Evolutionary conservation across 345 rosid genomes (phyloP).

Genomic region (Erodium maritimum): DNA sequence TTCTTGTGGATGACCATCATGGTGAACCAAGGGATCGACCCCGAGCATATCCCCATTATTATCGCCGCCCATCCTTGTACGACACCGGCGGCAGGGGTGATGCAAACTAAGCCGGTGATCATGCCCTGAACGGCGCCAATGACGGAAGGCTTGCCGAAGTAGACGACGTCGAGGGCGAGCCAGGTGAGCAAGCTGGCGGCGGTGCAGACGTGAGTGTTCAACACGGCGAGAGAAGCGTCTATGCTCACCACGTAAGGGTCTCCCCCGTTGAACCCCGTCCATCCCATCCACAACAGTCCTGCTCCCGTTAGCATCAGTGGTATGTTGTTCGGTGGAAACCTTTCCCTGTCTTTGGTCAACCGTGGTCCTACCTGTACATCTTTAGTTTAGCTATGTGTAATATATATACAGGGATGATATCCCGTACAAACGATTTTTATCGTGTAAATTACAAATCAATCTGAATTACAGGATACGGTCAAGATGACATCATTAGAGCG

Average conservation of each 20-base stretch:
- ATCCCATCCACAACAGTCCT: constrained; percentile 64
- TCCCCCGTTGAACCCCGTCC: constrained; percentile 69
- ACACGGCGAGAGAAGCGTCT: constrained; percentile 53
- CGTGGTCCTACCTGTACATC: constrained; percentile 49
- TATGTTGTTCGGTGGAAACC: constrained; percentile 58
- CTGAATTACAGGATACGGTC: too few relatives aligned
- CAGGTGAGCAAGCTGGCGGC: constrained; percentile 57
- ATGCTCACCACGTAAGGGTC: constrained; percentile 37
- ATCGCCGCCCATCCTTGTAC: constrained; percentile 75
- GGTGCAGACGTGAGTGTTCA: constrained; percentile 67
- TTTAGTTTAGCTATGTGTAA: too few relatives aligned
- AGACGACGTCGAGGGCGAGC: constrained; percentile 53
- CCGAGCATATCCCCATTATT: constrained; percentile 47
- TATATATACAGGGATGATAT: too few relatives aligned
- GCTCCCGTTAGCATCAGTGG: constrained; percentile 55
- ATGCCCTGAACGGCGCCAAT: constrained; percentile 63
- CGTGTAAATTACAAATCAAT: too few relatives aligned
- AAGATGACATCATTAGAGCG: too few relatives aligned
- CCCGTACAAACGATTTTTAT: too few relatives aligned
- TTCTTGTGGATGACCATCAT: constrained; percentile 72
- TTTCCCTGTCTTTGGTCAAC: constrained; percentile 47
- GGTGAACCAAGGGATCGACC: constrained; percentile 62
- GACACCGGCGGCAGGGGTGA: constrained; percentile 57
- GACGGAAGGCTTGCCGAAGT: constrained; percentile 52
- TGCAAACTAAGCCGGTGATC: constrained; percentile 55